Conservation (phyloP, 345 rosid genomes). For the Noccaea bulbosa region DNA sequence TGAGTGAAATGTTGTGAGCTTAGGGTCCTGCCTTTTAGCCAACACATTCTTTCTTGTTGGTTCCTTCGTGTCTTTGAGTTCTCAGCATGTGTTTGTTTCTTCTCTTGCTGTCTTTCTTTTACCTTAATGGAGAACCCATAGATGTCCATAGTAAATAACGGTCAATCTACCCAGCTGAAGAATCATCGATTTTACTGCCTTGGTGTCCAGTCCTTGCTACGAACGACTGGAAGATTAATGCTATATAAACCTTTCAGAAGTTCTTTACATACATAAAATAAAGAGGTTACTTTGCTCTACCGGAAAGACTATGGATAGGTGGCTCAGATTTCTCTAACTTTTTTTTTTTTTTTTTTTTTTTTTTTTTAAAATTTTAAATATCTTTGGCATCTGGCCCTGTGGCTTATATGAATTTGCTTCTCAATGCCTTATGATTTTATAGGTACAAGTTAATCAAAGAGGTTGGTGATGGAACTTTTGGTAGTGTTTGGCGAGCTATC, state of each 20-base stretch:
- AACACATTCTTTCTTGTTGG: constrained; percentile 48
- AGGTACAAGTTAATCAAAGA: constrained; percentile 96
- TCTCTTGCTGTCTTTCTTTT: constrained; percentile 42
- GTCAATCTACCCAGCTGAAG: constrained; percentile 55
- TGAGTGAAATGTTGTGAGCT: constrained; percentile 50
- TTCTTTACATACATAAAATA: constrained; percentile 56
- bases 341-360: neutral
- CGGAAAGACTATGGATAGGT: constrained; percentile 85
- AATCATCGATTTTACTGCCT: constrained; percentile 36
- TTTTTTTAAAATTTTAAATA: neutral
- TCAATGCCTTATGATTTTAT: constrained; percentile 3
- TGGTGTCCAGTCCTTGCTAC: constrained; percentile 37
- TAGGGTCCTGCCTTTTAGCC: constrained; percentile 49
- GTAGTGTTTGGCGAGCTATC: constrained; percentile 92
- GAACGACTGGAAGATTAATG: constrained; percentile 49
- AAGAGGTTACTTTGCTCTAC: constrained; percentile 55
- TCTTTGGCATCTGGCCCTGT: constrained; percentile 4
- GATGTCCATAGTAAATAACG: constrained; percentile 60
- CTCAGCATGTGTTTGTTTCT: constrained; percentile 55
- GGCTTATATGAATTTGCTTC: constrained; percentile 17
- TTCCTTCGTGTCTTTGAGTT: constrained; percentile 41
- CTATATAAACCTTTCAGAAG: constrained; percentile 51
- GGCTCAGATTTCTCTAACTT: constrained; percentile 22
- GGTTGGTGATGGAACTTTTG: constrained; percentile 98
- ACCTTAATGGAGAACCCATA: constrained; percentile 46